Evolutionary conservation across 2,329 filamentous ascomycete species (phyloP).

Genomic region (Colletotrichum limetticola): DNA sequence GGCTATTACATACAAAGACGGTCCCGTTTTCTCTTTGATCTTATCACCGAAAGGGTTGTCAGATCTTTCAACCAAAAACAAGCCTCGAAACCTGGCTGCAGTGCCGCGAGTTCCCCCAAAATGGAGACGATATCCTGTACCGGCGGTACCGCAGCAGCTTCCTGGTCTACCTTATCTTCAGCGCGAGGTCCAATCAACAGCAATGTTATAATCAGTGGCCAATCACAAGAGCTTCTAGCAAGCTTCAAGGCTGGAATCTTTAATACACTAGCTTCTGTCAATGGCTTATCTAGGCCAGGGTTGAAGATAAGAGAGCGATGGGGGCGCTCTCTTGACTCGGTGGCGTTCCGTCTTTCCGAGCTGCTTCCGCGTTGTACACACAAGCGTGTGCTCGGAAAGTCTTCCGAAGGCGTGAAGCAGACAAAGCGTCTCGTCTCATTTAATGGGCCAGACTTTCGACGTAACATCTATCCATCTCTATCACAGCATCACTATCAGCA

Average conservation of each 20-base stretch:
- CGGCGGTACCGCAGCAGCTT: neutral
- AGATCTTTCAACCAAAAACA: neutral
- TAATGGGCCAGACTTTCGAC: neutral
- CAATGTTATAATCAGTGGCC: conserved; percentile 10
- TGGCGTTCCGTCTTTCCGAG: conserved; percentile 16
- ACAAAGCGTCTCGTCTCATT: conserved; percentile 6
- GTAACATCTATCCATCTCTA: neutral
- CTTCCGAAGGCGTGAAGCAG: neutral
- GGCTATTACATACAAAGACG: neutral
- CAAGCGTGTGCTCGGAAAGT: neutral
- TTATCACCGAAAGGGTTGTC: conserved; percentile 5
- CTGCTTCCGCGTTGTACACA: neutral
- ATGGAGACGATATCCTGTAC: conserved; percentile 10
- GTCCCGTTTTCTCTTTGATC: neutral
- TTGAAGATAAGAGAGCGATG: conserved; percentile 20
- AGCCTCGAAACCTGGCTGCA: neutral
- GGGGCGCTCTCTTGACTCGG: conserved; percentile 3
- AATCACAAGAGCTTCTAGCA: conserved; percentile 9
- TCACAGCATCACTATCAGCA: neutral
- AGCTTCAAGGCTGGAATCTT: neutral
- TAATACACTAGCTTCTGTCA: neutral
- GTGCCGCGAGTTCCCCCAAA: neutral
- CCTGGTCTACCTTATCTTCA: conserved; percentile 16
- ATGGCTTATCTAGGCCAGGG: conserved; percentile 20
- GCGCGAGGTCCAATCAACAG: conserved; percentile 20